phyloP scores from a whole-genome alignment of 306 rosid genomes.

The Cucumis sativus region DNA sequence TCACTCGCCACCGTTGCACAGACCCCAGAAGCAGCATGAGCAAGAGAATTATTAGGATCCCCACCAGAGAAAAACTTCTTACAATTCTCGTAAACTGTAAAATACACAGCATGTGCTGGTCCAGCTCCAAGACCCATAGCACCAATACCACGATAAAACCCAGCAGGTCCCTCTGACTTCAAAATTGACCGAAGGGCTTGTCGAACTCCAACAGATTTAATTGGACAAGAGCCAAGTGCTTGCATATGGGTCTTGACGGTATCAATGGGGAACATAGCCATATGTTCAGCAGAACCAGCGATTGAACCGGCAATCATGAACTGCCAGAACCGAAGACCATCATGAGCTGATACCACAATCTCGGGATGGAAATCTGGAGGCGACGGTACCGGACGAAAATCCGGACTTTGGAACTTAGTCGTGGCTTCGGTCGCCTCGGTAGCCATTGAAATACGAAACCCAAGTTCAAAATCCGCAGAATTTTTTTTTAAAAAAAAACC shows the following conservation, averaged over 20 bases:
- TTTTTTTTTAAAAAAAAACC: no score
- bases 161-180: conserved; percentile 57
- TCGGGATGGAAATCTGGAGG: conserved; percentile 47
- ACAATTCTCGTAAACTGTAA: conserved; percentile 60
- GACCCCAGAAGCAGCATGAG: conserved; percentile 71
- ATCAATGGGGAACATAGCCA: conserved; percentile 92
- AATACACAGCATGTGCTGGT: conserved; percentile 92
- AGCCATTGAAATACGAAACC: not conserved
- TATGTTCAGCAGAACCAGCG: conserved; percentile 71
- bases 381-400: conserved; percentile 20
- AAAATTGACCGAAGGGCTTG: conserved; percentile 56
- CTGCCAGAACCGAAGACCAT: conserved; percentile 81
- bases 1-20: conserved; percentile 79
- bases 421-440: conserved; percentile 34
- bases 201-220: conserved; percentile 50
- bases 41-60: conserved; percentile 34
- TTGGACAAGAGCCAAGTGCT: conserved; percentile 54
- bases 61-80: conserved; percentile 45
- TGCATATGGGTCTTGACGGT: conserved; percentile 93
- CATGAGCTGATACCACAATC: conserved; percentile 30
- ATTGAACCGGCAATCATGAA: conserved; percentile 80
- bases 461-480: not conserved
- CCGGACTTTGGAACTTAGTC: conserved; percentile 12
- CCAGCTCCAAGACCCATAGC: conserved; percentile 98
- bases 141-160: conserved; percentile 66